Percentiles rank a stretch among this genome's conserved stretches.
Evolutionary conservation across 2,329 filamentous ascomycete species (phyloP).

Genomic region (Botrytis galanthina): DNA sequence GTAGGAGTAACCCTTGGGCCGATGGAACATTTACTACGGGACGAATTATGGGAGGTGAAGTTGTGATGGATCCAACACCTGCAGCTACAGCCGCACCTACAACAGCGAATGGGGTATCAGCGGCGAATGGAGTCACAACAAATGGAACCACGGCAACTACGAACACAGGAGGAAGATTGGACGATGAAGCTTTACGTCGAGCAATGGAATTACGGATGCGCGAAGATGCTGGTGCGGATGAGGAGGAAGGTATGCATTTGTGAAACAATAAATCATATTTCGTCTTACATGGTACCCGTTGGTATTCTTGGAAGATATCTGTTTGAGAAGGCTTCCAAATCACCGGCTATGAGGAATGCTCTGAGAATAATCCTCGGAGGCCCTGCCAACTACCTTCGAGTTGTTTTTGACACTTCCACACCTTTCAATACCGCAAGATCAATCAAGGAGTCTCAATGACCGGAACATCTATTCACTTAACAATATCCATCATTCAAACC

Average conservation of each 20-base stretch:
- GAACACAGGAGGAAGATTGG: conserved; percentile 47
- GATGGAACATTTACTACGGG: conserved; percentile 65
- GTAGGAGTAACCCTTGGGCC: conserved; percentile 48
- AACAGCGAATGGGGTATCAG: background rate
- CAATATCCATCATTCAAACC: background rate
- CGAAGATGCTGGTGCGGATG: conserved; percentile 44
- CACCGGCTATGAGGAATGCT: background rate
- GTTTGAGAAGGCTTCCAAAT: background rate
- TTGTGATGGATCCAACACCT: conserved; percentile 44
- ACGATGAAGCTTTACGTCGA: conserved; percentile 58
- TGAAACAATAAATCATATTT: conserved; percentile 38
- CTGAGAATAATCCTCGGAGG: background rate
- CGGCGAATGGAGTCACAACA: conserved; percentile 17
- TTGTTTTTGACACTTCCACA: background rate
- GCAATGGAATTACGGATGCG: conserved; percentile 56
- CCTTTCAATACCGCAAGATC: background rate
- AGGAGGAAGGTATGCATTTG: conserved; percentile 62
- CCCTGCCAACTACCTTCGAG: background rate
- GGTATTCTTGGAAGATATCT: background rate
- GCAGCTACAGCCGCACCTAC: conserved; percentile 7
- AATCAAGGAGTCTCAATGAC: background rate
- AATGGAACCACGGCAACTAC: conserved; percentile 20
- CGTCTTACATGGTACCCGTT: background rate
- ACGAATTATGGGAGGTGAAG: conserved; percentile 51
- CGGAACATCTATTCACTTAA: background rate